Conservation (phyloP, 1,284 basidiomycete genomes). For the Phylloboletellus chloephorus region DNA sequence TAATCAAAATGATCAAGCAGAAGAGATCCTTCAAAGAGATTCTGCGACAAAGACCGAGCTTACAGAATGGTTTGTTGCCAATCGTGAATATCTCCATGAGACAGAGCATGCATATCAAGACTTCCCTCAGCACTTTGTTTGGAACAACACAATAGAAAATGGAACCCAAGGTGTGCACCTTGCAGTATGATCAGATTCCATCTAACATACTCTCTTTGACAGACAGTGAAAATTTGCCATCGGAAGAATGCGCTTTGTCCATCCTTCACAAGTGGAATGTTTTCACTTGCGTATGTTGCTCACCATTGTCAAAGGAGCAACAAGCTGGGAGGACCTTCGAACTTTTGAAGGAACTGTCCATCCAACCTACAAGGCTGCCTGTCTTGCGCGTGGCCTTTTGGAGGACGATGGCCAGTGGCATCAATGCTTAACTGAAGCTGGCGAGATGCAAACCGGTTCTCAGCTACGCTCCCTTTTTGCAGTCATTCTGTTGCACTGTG, state of each 20-base stretch:
- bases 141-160: too few relatives aligned
- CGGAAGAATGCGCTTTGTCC: slow-evolving; percentile 33
- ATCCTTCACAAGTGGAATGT: slow-evolving; percentile 24
- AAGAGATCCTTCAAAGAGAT: slow-evolving; percentile 26
- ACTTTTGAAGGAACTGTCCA: slow-evolving; percentile 18
- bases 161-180: too few relatives aligned
- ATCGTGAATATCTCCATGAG: slow-evolving; percentile 29
- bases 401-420: slow-evolving; percentile 36
- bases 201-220: too few relatives aligned
- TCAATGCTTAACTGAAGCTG: slow-evolving; percentile 32
- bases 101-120: too few relatives aligned
- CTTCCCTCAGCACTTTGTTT: slow-evolving; percentile 33
- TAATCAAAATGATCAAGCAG: slow-evolving; percentile 15
- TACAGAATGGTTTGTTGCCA: slow-evolving; percentile 40
- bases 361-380: slow-evolving; percentile 28
- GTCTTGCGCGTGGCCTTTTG: slow-evolving; percentile 31
- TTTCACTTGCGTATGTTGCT: slow-evolving; percentile 36
- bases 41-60: slow-evolving; percentile 24
- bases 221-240: slow-evolving; percentile 17
- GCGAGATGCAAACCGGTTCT: slow-evolving; percentile 25
- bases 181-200: too few relatives aligned
- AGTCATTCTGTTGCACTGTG: slow-evolving; percentile 28
- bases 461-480: slow-evolving; percentile 32
- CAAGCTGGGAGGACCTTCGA: slow-evolving; percentile 30
- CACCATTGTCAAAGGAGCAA: slow-evolving; percentile 30